phyloP scores from a whole-genome alignment of 106 monocot species.

The Alisma plantagoaquatica region DNA sequence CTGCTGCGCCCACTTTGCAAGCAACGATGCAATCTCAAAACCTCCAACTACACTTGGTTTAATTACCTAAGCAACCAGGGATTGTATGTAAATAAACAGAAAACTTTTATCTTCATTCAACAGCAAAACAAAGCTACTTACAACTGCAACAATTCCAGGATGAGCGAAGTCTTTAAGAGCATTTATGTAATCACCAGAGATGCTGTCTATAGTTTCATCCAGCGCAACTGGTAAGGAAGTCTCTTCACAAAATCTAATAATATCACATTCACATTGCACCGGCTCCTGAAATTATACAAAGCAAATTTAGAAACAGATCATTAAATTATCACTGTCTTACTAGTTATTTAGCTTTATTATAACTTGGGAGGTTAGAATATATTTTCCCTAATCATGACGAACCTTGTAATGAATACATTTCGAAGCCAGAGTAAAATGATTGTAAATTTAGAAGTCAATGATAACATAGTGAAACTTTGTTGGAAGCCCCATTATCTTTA shows the following conservation, averaged over 20 bases:
- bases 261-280: constrained; percentile 60
- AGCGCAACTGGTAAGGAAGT: constrained; percentile 67
- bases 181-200: constrained; percentile 34
- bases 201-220: constrained; percentile 77
- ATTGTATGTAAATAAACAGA: neutral
- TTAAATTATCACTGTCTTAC: too few species aligned
- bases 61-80: constrained; percentile 65
- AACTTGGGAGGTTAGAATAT: too few species aligned
- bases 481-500: too few species aligned
- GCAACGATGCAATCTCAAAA: constrained; percentile 65
- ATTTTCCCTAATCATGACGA: too few species aligned
- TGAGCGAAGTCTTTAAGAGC: constrained; percentile 51
- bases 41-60: constrained; percentile 88
- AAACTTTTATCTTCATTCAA: too few species aligned
- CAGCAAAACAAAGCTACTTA: constrained; percentile 42
- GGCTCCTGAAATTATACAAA: constrained; percentile 67
- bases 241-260: constrained; percentile 82
- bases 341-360: too few species aligned
- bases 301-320: too few species aligned
- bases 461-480: too few species aligned
- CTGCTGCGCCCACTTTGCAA: constrained; percentile 78
- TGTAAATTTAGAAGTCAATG: too few species aligned
- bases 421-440: too few species aligned
- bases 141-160: constrained; percentile 79
- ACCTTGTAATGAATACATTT: too few species aligned